A percentile compares a stretch with the other conserved stretches of the same genome.
These are phyloP conservation scores for Penicillium sp. DNA, from an alignment of 2,329 filamentous ascomycete species.

Conservation along the genomic window DNA sequence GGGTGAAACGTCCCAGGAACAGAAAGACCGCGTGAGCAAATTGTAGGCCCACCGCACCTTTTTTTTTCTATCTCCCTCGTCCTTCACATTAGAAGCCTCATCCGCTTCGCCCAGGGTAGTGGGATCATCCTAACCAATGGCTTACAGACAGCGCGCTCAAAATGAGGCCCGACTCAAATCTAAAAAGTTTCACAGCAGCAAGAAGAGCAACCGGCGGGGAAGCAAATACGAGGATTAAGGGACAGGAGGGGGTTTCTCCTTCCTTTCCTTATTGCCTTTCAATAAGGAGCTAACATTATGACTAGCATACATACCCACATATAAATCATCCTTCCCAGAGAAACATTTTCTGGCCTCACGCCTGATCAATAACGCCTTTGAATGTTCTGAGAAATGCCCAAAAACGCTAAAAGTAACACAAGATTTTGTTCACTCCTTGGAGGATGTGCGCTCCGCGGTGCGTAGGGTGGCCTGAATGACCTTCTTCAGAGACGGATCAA, in stretches of 20 bases:
- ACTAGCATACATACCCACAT: background rate
- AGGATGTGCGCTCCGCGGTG: constrained; percentile 34
- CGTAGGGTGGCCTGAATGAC: constrained; percentile 49
- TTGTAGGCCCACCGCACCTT: constrained; percentile 44
- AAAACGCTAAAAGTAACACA: constrained; percentile 6
- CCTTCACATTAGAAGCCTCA: background rate
- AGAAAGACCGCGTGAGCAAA: constrained; percentile 56
- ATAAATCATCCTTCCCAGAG: constrained; percentile 4
- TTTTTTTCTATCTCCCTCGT: background rate
- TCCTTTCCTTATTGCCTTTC: no score
- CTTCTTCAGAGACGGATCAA: constrained; percentile 56
- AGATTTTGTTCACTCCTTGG: constrained; percentile 19
- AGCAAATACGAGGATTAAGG: constrained; percentile 40
- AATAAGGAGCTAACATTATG: background rate
- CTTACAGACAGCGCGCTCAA: constrained; percentile 55
- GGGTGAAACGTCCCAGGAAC: constrained; percentile 61
- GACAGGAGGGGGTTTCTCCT: background rate
- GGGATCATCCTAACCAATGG: constrained; percentile 12
- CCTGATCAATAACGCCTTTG: constrained; percentile 29
- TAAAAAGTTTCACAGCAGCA: constrained; percentile 64
- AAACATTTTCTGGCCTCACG: constrained; percentile 17
- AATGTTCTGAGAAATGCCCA: constrained; percentile 8
- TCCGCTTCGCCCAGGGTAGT: background rate
- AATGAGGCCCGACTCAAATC: constrained; percentile 58
- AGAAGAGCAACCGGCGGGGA: constrained; percentile 58